These are phyloP conservation scores for Rhodotorula diobovata DNA, from an alignment of 768 basidiomycete genomes.

Conservation along the genomic window DNA sequence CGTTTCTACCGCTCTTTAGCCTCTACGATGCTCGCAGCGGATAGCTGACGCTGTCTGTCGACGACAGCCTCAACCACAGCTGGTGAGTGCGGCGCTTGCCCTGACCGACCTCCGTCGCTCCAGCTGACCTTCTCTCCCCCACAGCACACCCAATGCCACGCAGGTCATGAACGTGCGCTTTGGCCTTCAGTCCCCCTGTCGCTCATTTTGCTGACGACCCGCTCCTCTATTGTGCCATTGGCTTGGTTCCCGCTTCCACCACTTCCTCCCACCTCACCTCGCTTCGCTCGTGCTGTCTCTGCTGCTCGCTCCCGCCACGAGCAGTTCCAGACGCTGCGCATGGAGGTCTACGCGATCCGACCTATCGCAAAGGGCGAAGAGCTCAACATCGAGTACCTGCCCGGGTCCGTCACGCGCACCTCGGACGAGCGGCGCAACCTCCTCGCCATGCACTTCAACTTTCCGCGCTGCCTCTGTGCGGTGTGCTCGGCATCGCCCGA, in stretches of 20 bases:
- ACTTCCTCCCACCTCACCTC: too few relatives aligned
- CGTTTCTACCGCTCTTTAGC: background rate
- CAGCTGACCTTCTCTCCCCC: background rate
- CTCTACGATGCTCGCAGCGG: too few relatives aligned
- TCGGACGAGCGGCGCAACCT: slow-evolving; percentile 18
- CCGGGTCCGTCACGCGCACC: slow-evolving; percentile 15
- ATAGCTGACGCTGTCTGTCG: background rate
- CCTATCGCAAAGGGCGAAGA: slow-evolving; percentile 16
- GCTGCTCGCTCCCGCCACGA: too few relatives aligned
- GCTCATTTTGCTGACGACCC: too few relatives aligned
- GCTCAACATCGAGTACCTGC: slow-evolving; percentile 39
- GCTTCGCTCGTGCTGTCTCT: background rate
- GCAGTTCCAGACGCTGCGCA: slow-evolving; percentile 33
- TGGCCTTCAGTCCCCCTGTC: too few relatives aligned
- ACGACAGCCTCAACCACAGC: slow-evolving; percentile 27
- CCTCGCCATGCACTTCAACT: slow-evolving; percentile 18
- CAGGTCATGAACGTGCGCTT: slow-evolving; percentile 32
- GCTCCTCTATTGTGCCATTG: too few relatives aligned
- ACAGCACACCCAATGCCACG: slow-evolving; percentile 27
- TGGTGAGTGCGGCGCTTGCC: slow-evolving; percentile 4
- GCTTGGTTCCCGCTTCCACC: too few relatives aligned
- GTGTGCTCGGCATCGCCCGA: slow-evolving; percentile 11
- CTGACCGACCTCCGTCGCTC: rapidly evolving
- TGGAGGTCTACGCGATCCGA: slow-evolving; percentile 36
- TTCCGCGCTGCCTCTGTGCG: slow-evolving; percentile 23